Percentiles rank a stretch among this genome's conserved stretches.
These are phyloP conservation scores for Xylariaceae sp. DNA, from an alignment of 2,329 filamentous ascomycete species.

Conservation along the genomic window DNA sequence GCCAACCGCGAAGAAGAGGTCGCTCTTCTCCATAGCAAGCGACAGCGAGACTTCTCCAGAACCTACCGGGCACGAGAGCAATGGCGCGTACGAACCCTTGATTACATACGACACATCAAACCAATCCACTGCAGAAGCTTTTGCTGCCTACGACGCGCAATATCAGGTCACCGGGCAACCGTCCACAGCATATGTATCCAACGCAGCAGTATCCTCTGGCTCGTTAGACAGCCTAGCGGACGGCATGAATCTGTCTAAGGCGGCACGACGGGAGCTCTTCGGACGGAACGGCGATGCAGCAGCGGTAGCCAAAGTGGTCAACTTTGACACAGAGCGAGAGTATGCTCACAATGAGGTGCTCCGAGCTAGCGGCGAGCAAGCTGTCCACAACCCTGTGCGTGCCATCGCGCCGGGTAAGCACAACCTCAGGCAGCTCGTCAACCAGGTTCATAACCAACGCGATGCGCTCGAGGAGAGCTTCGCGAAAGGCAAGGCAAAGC, in stretches of 20 bases:
- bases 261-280: slow-evolving; percentile 79
- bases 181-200: slow-evolving; percentile 26
- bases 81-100: slow-evolving; percentile 50
- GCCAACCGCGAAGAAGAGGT: slow-evolving; percentile 56
- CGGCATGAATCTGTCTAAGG: slow-evolving; percentile 74
- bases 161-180: slow-evolving; percentile 10
- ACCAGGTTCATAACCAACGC: slow-evolving; percentile 75
- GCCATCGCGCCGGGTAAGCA: slow-evolving; percentile 85
- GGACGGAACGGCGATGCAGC: slow-evolving; percentile 57
- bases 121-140: slow-evolving; percentile 29
- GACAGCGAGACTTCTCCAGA: slow-evolving; percentile 40
- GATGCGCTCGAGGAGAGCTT: slow-evolving; percentile 92
- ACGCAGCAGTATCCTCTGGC: slow-evolving; percentile 33
- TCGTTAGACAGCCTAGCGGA: slow-evolving; percentile 70
- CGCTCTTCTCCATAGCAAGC: slow-evolving; percentile 64
- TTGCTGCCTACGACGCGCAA: slow-evolving; percentile 35
- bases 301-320: slow-evolving; percentile 62
- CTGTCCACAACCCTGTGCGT: slow-evolving; percentile 78
- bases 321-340: slow-evolving; percentile 86
- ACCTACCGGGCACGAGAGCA: slow-evolving; percentile 22
- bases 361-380: slow-evolving; percentile 66
- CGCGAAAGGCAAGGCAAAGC: slow-evolving; percentile 73
- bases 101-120: slow-evolving; percentile 36
- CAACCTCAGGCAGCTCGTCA: slow-evolving; percentile 82
- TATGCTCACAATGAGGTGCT: slow-evolving; percentile 82